Evolutionary conservation across 257 asterid species (phyloP), one percentile per base, ranked within the genome.

Genomic region (Misopates orontium): DNA sequence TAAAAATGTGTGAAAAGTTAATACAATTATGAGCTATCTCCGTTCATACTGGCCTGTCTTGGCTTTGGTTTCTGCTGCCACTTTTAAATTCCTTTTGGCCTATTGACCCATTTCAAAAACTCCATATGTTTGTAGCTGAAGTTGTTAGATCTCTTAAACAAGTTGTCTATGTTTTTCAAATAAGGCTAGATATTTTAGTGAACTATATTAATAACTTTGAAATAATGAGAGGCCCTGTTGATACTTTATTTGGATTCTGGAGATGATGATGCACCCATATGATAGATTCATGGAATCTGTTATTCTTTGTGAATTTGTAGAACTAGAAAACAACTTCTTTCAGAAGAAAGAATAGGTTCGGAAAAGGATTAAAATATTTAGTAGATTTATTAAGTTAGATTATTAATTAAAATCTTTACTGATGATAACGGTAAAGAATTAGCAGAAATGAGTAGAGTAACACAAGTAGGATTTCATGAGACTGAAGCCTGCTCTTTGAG

Each of bases 151-250:
- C 31, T 24, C 45, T 52, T 65, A 13, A 21, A 24, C 19, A 54
- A 18, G 24, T 4, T 40, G 16, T 17, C 42, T 40, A 36, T n/a
- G 31, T 36, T 6, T 5, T 49, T 71, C 25, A 36, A 13, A 22
- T 24, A 53, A 28, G 59, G 51, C 57, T 71, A 14, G 14, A 50
- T 47, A 25, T 23, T 39, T 56, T 52, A 39, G 12, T 69, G 31
- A 42, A 59, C 41, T 47, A 48, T 59, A 68, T 58, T 56, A 15
- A 54, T 61, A 55, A 41, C 48, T 54, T 56, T 25, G 31, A 6
- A 16, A 51, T 65, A 25, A 36, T 48, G 36, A 7, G n/a, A n/a
- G n/a, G n/a, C n/a, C 7, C 1, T 59, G 45, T 23, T 53, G 47
- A 40, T 53, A 66, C 42, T 3, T 58, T 18, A 1, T 39, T n/a